These are phyloP conservation scores for Lotus japonicus DNA, from an alignment of 306 rosid genomes.

Conservation along the genomic window DNA sequence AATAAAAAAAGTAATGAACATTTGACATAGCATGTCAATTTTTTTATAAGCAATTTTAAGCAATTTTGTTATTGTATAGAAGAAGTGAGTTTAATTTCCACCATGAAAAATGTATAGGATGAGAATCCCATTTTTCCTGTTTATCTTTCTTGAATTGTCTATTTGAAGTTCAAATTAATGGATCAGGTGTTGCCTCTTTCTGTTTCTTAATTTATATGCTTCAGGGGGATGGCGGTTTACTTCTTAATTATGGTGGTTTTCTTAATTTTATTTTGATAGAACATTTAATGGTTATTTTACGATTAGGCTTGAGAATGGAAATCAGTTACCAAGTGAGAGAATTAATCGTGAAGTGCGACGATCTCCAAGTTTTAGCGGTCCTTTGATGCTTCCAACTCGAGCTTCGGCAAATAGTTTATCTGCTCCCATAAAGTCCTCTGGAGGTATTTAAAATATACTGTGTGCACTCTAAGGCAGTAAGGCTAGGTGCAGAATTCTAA, in stretches of 20 bases:
- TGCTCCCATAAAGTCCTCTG: conserved; percentile 82
- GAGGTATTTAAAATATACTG: conserved; percentile 45
- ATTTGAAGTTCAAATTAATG: not conserved
- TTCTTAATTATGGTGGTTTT: not conserved
- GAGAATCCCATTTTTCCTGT: not conserved
- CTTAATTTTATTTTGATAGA: not conserved
- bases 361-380: conserved; percentile 81
- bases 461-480: not conserved
- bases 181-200: not conserved
- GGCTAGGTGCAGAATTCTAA: not conserved
- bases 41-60: not conserved
- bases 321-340: conserved; percentile 36
- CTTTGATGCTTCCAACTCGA: conserved; percentile 83
- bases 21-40: not conserved
- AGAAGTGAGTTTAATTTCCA: not conserved
- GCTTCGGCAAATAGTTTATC: conserved; percentile 95
- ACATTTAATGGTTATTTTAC: conserved; percentile 7
- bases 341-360: conserved; percentile 41
- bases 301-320: conserved; percentile 58
- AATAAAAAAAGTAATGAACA: not conserved
- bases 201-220: not conserved
- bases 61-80: not conserved
- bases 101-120: not conserved
- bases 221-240: not conserved
- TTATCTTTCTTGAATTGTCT: not conserved